phyloP scores from a whole-genome alignment of 2,329 filamentous ascomycete species.

The Neospermospora avenae region DNA sequence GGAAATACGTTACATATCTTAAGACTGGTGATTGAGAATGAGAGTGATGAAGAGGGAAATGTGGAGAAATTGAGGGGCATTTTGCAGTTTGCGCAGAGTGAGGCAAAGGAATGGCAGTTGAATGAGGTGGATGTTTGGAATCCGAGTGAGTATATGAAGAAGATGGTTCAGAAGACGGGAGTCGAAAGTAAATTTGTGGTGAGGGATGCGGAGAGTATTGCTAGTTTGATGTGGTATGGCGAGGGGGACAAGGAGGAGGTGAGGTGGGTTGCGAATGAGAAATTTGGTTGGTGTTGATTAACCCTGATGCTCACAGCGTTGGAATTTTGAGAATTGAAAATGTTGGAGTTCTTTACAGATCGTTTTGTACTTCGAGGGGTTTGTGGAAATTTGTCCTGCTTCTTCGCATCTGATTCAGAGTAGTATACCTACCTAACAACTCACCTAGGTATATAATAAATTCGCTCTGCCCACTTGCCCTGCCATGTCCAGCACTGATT shows the following conservation, averaged over 20 bases:
- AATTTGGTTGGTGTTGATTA: slow-evolving; percentile 69
- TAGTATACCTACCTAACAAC: too few relatives aligned
- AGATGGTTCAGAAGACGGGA: slow-evolving; percentile 45
- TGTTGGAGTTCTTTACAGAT: not conserved
- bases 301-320: not conserved
- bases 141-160: slow-evolving; percentile 54
- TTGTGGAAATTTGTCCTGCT: too few relatives aligned
- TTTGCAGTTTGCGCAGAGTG: slow-evolving; percentile 61
- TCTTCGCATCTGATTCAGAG: too few relatives aligned
- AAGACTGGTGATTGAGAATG: slow-evolving; percentile 63
- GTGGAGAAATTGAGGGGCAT: slow-evolving; percentile 57
- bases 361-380: too few relatives aligned
- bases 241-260: slow-evolving; percentile 48
- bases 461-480: too few relatives aligned
- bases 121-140: slow-evolving; percentile 79
- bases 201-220: slow-evolving; percentile 64
- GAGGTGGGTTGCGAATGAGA: slow-evolving; percentile 74
- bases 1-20: slow-evolving; percentile 70
- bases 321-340: not conserved
- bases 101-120: slow-evolving; percentile 71
- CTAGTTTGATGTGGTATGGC: slow-evolving; percentile 70
- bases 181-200: slow-evolving; percentile 49
- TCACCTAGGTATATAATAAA: too few relatives aligned
- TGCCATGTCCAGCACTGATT: not conserved
- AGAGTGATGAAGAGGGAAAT: slow-evolving; percentile 42